Evolutionary conservation across 164 flowering plant species (phyloP), one percentile per base, ranked within the genome.

Genomic region (Liriodendron chinense): DNA sequence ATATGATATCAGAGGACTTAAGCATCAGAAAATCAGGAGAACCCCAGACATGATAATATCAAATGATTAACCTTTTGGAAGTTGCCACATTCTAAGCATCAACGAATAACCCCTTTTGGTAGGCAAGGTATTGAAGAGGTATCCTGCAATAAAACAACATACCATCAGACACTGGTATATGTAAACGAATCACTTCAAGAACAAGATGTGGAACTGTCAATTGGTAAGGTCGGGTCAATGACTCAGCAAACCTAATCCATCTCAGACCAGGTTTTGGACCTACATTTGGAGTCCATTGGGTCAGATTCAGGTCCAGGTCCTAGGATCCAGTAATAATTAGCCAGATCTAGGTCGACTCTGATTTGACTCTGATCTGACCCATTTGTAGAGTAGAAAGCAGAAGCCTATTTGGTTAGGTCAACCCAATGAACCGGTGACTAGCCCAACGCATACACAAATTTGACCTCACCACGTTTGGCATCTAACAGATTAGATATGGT

Each of bases 1-100:
- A 57, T 57, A 57, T 13, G 62, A 57, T 16, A 57, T 57, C 62
- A 16, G 10, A 14, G n/a, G 16, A 57, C 16, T 14, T 16, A 13
- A 57, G 10, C n/a, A 57, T 20, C 16, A 13, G 62, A 57, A 57
- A 57, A 57, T 34, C 43, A 57, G n/a, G 62, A 57, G 16, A 57
- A 13, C 3, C 16, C 62, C 62, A 57, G 10, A 57, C 16, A 13
- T 14, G 8, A 57, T 47, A 1, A 72, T n/a, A n/a, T 26, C 69
- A 63, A 66, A 48, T 63, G 43, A 34, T 34, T 71, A 75, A 92
- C 98, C 98, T 91, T 95, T 83, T 93, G 98, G 85, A 98, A 95
- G 80, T 82, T 86, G 67, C 24, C 80, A 81, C 98, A 92, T 12
- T 83, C 84, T 75, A 84, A 67, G 80, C 98, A 94, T 50, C 98